Evolutionary conservation across 2,329 filamentous ascomycete species (phyloP), one percentile per base, ranked within the genome.

Genomic region (Byssothecium circinans): DNA sequence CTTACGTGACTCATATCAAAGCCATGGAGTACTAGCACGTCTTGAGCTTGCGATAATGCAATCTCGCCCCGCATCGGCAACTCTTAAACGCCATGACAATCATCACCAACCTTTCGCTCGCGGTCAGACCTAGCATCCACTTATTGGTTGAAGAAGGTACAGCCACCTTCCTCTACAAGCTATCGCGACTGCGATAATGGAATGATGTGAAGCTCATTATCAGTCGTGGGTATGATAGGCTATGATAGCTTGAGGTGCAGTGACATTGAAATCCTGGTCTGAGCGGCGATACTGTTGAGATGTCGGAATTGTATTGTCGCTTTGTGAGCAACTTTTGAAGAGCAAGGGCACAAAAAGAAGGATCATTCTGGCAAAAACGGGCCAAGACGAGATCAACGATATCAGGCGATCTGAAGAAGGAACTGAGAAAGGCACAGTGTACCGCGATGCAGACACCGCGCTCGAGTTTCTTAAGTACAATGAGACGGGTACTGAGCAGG

Each of bases 401-500:
- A 19, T 25, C 11, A 43, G 36, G 14, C 39, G 40, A 12, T 17
- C 32, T 7, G 47, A 51, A 20, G 53, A 53, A n/a, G 34, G 32
- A 20, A 30, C 36, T 10, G 50, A 49, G 34, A 56, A 53, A 20
- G 23, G 36, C 20, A n/a, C 37, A 25, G 35, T 17, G 11, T 37
- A 37, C 17, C 17, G 35, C 17, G 43, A 57, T 44, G 53, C 32
- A 19, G 57, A 60, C 33, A 45, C 51, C 37, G 57, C 57, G 4
- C 50, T 60, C 18, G 47, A 56, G 11, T 60, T 60, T 36, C 44
- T 60, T 10, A 45, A 50, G 36, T 36, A 46, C 23, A 43, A 54
- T 27, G 49, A 58, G 41, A 47, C 43, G 3, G 47, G 42, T 8
- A 50, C 49, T 10, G 50, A 54, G 23, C 35, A 37, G 19, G 18